Base-by-base conservation (phyloP, 2,329 filamentous ascomycete species). In the Ophiosphaerella korrae region DNA sequence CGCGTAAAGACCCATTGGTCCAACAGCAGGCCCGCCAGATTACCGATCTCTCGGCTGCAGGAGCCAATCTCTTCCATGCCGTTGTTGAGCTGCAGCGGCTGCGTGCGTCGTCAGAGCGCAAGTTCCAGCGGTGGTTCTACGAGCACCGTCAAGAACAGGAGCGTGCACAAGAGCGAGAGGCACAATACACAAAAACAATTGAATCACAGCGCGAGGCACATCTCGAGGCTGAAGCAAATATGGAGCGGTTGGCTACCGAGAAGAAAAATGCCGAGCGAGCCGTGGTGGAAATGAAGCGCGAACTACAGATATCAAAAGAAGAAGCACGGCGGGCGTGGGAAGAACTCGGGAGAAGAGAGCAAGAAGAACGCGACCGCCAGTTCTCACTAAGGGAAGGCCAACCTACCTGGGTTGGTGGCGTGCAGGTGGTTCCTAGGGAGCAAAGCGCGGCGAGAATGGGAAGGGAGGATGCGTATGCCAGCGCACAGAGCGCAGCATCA, bases 81-180 rank as follows among this genome's bases (percentile, higher is more conserved):
- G 92, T 99, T 0, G 94, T 99, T 3, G 94, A 99, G 74, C 79
- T 99, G 39, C 94, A 99, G 73, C 87, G 94, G 26, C 81, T 99
- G 23, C 88, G 94, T 37, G 94, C 94, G 33, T 96, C 92, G 48
- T 97, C 93, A 0, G 94, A 99, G 74, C 87, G 94, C 58, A 97
- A 97, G 72, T 99, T 99, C 65, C 94, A 99, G 75, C 85, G 94
- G 43, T 99, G 94, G 94, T 97, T 97, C 76, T 96, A 96, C 63
- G 94, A 99, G 72, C 96, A 92, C 7, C 84, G 92, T 44, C 84
- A 88, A 29, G 92, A 97, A 61, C 85, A 96, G 59, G 94, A 97
- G 76, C 86, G 89, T 24, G 83, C 87, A 42, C 88, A 90, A 60
- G 94, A 97, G 74, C 81, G 89, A 33, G 89, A 91, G 49, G 92